phyloP scores from a whole-genome alignment of 176 grass and related monocot genomes.

The Bothriochloa decipiens region DNA sequence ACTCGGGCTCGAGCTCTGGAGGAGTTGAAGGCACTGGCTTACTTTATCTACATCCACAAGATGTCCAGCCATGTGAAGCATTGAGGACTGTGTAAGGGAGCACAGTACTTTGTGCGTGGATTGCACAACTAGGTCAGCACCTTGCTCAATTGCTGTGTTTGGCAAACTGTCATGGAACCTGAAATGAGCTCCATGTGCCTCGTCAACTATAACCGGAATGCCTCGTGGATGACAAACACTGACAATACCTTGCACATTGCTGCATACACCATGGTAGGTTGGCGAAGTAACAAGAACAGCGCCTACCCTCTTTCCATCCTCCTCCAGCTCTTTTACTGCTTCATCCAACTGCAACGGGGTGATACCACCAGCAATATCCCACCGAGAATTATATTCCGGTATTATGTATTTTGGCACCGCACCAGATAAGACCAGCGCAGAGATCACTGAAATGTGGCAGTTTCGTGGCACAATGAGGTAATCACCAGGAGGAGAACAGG shows the following conservation, averaged over 20 bases:
- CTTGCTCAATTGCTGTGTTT: conserved; percentile 71
- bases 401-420: conserved; percentile 80
- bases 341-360: conserved; percentile 51
- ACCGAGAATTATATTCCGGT: conserved; percentile 69
- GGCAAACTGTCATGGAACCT: conserved; percentile 69
- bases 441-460: conserved; percentile 82
- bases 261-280: conserved; percentile 92
- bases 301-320: conserved; percentile 51
- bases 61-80: conserved; percentile 74
- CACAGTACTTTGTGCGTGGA: conserved; percentile 93
- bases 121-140: conserved; percentile 77
- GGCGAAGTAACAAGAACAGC: conserved; percentile 83
- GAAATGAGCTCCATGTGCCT: conserved; percentile 87
- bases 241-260: conserved; percentile 64
- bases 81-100: conserved; percentile 90
- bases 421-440: conserved; percentile 73
- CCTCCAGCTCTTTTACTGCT: conserved; percentile 62
- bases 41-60: conserved; percentile 66
- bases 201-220: conserved; percentile 84
- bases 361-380: conserved; percentile 82
- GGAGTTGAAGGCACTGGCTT: conserved; percentile 69
- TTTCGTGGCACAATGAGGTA: conserved; percentile 74
- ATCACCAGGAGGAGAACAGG: conserved; percentile 66
- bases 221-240: conserved; percentile 50
- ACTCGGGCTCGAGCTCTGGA: conserved; percentile 92